Evolutionary conservation across 805 yeast species (phyloP), one percentile per base, ranked within the genome.

Genomic region (Suhomyces prunicola): DNA sequence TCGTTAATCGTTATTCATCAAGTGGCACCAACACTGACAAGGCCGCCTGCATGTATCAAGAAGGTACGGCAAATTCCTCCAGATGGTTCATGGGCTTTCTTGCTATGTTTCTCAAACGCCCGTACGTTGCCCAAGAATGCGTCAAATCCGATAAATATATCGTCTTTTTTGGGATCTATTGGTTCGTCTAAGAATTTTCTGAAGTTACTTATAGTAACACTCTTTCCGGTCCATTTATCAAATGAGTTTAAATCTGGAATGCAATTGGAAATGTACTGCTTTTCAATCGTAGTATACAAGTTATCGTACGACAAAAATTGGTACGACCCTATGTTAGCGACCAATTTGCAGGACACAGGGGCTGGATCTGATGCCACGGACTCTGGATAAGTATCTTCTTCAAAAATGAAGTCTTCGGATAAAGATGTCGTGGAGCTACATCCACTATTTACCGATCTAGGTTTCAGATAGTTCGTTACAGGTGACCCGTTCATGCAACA

Each of bases 191-290:
- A 23, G 27, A 56, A 54, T 6, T n/a, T 15, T 24, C 40, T 23
- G 26, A 23, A 50, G 45, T 52, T 49, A 27, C 57, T 51, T 40
- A 57, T 41, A 5, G 60, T 57, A 9, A 54, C 15, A 19, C 23
- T 29, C 39, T 50, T 54, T 29, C 56, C 57, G 42, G 49, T 54
- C 79, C 79, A 75, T 52, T 61, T 68, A 54, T 73, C 78, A 55
- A 50, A 74, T 9, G 76, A 69, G 55, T 72, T 72, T 50, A 74
- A 63, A 44, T 60, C 62, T 1, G 77, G 77, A 10, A 73, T 57
- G 56, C 79, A 74, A 52, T 67, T 68, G 36, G 68, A 64, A 19
- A 75, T 72, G 57, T 68, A 73, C 51, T 65, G 68, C 57, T 71
- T 69, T 50, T 74, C 79, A 33, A 62, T 46, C 10, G 61, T 53